Conservation (phyloP, 257 asterid genomes). For the Marsdenia floribunda region DNA sequence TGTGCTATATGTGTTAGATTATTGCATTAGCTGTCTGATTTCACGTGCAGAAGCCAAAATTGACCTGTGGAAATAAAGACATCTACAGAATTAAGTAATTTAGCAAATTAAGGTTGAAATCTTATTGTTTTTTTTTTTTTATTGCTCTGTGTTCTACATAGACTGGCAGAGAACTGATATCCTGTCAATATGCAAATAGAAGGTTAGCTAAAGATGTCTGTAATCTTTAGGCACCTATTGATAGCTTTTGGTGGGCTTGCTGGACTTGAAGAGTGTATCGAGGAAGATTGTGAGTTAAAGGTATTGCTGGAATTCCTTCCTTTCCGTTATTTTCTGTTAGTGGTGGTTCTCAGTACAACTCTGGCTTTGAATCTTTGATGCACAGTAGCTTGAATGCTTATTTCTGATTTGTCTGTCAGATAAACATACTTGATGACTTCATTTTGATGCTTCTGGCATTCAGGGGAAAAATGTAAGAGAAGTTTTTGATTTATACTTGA, state of each 20-base stretch:
- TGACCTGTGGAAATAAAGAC: not conserved
- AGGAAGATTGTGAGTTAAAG: slow-evolving; percentile 68
- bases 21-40: not conserved
- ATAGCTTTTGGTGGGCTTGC: slow-evolving; percentile 99
- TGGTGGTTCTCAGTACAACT: no score
- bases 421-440: not conserved
- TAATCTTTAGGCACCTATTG: slow-evolving; percentile 64
- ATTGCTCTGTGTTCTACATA: not conserved
- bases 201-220: no score
- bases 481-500: slow-evolving; percentile 63
- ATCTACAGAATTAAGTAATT: not conserved
- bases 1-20: not conserved
- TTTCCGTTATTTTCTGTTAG: not conserved
- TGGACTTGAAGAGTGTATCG: slow-evolving; percentile 92
- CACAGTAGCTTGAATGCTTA: not conserved
- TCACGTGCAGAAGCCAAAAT: not conserved
- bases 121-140: not conserved
- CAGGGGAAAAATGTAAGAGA: slow-evolving; percentile 70
- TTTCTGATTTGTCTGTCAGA: not conserved
- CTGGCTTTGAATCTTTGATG: not conserved
- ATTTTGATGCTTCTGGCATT: slow-evolving; percentile 4
- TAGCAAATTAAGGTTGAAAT: not conserved
- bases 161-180: not conserved
- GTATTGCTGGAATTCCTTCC: slow-evolving; percentile 23
- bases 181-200: not conserved